Evolutionary conservation across 345 rosid genomes (phyloP).

Genomic region (Aethionema arabicum): DNA sequence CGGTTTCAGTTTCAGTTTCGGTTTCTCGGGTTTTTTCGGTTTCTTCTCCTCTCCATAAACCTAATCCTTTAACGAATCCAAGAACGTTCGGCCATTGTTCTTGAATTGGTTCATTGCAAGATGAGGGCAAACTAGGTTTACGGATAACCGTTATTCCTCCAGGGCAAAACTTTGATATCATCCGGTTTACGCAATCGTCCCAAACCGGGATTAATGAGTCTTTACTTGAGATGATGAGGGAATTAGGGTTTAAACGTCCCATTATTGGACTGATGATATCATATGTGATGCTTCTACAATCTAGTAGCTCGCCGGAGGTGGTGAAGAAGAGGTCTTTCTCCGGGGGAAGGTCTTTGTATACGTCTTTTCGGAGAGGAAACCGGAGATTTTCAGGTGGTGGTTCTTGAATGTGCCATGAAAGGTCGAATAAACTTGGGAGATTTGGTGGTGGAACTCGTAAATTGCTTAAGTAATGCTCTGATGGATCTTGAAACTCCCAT

Average conservation of each 20-base stretch:
- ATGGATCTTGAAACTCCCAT: slow-evolving; percentile 85
- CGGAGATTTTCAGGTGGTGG: slow-evolving; percentile 87
- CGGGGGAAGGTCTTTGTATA: slow-evolving; percentile 73
- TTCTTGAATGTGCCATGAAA: slow-evolving; percentile 81
- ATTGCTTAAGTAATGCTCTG: slow-evolving; percentile 68
- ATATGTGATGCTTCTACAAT: slow-evolving; percentile 60
- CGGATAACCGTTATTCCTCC: slow-evolving; percentile 55
- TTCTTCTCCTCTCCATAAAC: slow-evolving; percentile 98
- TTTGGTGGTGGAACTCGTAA: slow-evolving; percentile 57
- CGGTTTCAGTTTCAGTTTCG: slow-evolving; percentile 47
- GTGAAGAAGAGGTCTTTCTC: slow-evolving; percentile 85
- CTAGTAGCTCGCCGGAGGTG: slow-evolving; percentile 60
- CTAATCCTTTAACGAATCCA: slow-evolving; percentile 68
- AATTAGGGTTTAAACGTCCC: slow-evolving; percentile 48
- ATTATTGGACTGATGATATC: slow-evolving; percentile 68
- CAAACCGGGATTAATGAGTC: slow-evolving; percentile 85
- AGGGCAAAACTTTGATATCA: slow-evolving; percentile 73
- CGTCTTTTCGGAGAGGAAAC: slow-evolving; percentile 75
- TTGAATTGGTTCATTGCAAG: slow-evolving; percentile 39
- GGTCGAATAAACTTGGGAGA: slow-evolving; percentile 72
- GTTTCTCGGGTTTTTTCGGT: slow-evolving; percentile 61
- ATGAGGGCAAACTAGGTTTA: slow-evolving; percentile 42
- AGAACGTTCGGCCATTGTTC: slow-evolving; percentile 93
- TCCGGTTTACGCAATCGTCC: slow-evolving; percentile 83
- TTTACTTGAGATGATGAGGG: slow-evolving; percentile 50